phyloP scores from a whole-genome alignment of 257 asterid genomes.

The Nicotiana undulata region DNA sequence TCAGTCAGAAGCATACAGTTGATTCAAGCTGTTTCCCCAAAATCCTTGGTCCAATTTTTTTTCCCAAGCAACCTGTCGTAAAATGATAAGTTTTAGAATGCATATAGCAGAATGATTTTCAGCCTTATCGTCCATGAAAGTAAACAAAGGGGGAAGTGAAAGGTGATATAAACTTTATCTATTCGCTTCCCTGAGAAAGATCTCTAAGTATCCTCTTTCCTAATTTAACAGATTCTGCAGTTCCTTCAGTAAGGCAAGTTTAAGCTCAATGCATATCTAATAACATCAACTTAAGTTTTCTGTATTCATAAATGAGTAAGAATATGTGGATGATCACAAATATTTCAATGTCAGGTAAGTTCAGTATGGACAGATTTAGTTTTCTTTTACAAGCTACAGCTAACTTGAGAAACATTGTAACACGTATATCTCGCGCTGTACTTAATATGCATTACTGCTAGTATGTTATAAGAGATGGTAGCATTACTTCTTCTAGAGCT shows the following conservation, averaged over 20 bases:
- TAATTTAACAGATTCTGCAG: too few species aligned
- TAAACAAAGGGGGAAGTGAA: too few species aligned
- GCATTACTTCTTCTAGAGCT: background rate
- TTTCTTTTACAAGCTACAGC: background rate
- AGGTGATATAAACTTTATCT: background rate
- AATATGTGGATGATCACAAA: background rate
- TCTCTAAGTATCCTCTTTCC: background rate
- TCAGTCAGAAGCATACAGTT: slow-evolving; percentile 32
- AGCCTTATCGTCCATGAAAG: background rate
- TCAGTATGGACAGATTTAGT: background rate
- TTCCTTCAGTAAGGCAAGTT: background rate
- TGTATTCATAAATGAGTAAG: background rate
- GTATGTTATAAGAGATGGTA: background rate
- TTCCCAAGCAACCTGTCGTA: slow-evolving; percentile 56
- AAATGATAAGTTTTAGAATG: background rate
- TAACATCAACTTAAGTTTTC: background rate
- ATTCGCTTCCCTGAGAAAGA: background rate
- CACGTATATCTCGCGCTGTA: background rate
- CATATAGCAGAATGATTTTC: background rate
- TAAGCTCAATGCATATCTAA: background rate
- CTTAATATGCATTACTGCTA: background rate
- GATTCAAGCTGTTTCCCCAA: slow-evolving; percentile 52
- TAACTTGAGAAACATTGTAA: background rate
- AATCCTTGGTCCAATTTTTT: slow-evolving; percentile 57
- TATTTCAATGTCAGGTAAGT: background rate